A percentile compares a stretch with the other conserved stretches of the same genome.
Evolutionary conservation across 2,329 filamentous ascomycete species (phyloP).

Genomic region (Fusarium nelsonii): DNA sequence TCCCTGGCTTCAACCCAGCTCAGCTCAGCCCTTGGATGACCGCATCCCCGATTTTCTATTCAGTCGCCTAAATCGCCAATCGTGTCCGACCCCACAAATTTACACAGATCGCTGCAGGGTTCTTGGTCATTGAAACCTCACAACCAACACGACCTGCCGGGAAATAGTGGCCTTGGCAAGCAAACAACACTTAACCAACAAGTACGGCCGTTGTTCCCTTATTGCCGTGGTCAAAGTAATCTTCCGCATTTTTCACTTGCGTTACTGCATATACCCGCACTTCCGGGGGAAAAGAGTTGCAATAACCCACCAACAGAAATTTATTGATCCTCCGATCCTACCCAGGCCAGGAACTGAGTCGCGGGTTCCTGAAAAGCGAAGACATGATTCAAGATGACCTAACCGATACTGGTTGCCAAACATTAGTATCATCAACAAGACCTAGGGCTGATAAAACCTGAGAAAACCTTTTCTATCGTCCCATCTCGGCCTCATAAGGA

Average conservation of each 20-base stretch:
- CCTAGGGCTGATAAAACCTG: conserved; percentile 1
- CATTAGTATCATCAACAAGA: background rate
- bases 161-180: background rate
- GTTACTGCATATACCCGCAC: background rate
- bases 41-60: background rate
- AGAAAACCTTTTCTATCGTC: background rate
- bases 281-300: background rate
- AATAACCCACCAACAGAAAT: background rate
- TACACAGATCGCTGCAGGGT: conserved; percentile 13
- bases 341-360: conserved; percentile 5
- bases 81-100: conserved; percentile 11
- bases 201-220: background rate
- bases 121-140: conserved; percentile 3
- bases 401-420: background rate
- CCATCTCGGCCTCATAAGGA: background rate
- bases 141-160: conserved; percentile 1
- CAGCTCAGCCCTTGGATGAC: background rate
- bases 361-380: background rate
- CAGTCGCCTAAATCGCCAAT: conserved; percentile 3
- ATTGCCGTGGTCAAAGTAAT: background rate
- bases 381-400: conserved; percentile 8
- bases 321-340: background rate
- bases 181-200: background rate
- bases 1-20: conserved; percentile 4
- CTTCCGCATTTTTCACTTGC: conserved; percentile 19